phyloP scores from a whole-genome alignment of 768 basidiomycete species.

The Cystofilobasidium bisporidii region DNA sequence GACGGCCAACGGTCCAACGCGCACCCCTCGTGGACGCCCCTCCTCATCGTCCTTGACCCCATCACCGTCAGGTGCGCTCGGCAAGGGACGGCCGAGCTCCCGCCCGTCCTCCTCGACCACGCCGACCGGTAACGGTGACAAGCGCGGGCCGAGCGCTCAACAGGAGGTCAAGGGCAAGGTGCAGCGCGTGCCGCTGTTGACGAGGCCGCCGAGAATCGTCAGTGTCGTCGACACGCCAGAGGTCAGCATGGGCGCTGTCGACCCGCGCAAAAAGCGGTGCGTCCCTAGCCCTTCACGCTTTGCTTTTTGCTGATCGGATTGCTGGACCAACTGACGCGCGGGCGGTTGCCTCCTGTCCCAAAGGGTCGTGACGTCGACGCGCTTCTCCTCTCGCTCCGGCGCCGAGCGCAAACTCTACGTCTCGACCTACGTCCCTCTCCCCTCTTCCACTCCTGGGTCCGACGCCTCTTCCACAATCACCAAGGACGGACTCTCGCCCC shows the following conservation, averaged over 20 bases:
- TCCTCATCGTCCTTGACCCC: too few species aligned
- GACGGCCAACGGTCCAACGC: too few species aligned
- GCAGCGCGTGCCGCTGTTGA: background rate
- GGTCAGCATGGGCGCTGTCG: slow-evolving; percentile 10
- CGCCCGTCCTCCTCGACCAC: too few species aligned
- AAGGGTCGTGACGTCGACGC: slow-evolving; percentile 15
- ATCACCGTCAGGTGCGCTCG: too few species aligned
- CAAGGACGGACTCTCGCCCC: background rate
- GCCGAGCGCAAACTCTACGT: slow-evolving; percentile 9
- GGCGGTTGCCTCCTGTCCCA: background rate
- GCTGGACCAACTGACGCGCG: background rate
- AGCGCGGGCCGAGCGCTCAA: too few species aligned
- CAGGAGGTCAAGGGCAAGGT: slow-evolving; percentile 1
- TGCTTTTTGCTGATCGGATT: too few species aligned
- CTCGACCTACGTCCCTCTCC: slow-evolving; percentile 4
- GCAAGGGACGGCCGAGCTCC: background rate
- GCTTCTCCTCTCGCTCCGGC: slow-evolving; percentile 9
- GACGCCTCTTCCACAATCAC: background rate
- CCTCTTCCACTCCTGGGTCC: too few species aligned
- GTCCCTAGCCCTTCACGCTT: too few species aligned
- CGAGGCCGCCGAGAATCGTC: background rate
- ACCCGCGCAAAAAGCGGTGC: slow-evolving; percentile 5
- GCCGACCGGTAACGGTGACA: too few species aligned
- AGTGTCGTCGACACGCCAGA: slow-evolving; percentile 7
- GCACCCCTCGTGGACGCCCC: too few species aligned